Conservation (phyloP, 2,329 filamentous ascomycete species). For the Fusarium abutilonis region DNA sequence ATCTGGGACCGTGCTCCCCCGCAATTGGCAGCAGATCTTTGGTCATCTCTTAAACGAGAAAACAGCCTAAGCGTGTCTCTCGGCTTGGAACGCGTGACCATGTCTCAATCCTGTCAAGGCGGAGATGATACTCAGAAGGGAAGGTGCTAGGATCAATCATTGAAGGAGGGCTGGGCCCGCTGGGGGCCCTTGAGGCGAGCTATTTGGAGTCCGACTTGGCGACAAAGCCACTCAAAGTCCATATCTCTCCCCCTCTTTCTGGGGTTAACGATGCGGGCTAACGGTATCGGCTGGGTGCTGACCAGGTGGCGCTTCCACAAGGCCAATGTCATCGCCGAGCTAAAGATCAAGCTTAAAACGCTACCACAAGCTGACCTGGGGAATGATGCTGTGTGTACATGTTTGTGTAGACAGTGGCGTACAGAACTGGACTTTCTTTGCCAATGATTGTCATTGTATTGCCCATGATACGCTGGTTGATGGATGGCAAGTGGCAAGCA, state of each 20-base stretch:
- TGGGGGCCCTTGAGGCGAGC: neutral
- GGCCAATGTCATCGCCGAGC: slow-evolving; percentile 7
- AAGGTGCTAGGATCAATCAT: slow-evolving; percentile 38
- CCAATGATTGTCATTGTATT: neutral
- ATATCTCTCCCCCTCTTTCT: neutral
- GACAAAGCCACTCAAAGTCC: neutral
- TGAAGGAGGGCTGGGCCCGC: slow-evolving; percentile 8
- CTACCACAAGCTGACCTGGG: slow-evolving; percentile 11
- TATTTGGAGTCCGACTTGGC: slow-evolving; percentile 30
- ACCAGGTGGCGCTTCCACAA: slow-evolving; percentile 12
- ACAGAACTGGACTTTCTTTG: neutral
- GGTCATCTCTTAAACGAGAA: neutral
- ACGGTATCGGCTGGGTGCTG: slow-evolving; percentile 6
- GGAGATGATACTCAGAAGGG: slow-evolving; percentile 36
- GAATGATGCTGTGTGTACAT: slow-evolving; percentile 10
- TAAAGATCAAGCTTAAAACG: slow-evolving; percentile 37
- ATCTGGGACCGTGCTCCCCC: slow-evolving; percentile 18
- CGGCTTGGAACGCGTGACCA: slow-evolving; percentile 33
- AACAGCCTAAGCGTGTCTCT: slow-evolving; percentile 28
- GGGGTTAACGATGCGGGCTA: neutral
- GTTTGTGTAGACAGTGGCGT: neutral
- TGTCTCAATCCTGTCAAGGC: slow-evolving; percentile 9
- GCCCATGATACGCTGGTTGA: neutral
- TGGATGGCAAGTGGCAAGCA: neutral
- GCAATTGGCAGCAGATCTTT: slow-evolving; percentile 29